These are phyloP conservation scores for Alternaria longipes DNA, from an alignment of 2,329 filamentous ascomycete genomes.

Conservation along the genomic window DNA sequence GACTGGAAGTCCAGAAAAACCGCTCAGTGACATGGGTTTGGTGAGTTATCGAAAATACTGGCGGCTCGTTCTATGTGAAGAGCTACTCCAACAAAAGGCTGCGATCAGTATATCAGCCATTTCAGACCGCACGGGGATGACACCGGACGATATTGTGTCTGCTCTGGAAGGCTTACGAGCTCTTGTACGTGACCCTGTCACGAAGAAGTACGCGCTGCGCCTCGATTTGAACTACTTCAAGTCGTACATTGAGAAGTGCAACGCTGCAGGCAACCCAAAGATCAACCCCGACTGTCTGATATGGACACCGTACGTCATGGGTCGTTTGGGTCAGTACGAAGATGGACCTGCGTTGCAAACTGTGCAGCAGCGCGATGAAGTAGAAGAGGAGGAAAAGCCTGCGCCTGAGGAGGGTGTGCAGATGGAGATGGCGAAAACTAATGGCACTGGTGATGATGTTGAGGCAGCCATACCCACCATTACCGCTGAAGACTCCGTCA, in stretches of 20 bases:
- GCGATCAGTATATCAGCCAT: constrained; percentile 69
- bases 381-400: constrained; percentile 56
- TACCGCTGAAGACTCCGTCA: constrained; percentile 39
- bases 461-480: constrained; percentile 32
- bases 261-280: constrained; percentile 85
- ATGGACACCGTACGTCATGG: constrained; percentile 98
- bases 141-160: constrained; percentile 93
- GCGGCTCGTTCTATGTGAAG: constrained; percentile 86
- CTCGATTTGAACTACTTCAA: constrained; percentile 86
- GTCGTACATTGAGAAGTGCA: constrained; percentile 88
- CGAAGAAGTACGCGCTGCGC: constrained; percentile 87
- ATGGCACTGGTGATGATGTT: constrained; percentile 28
- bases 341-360: constrained; percentile 82
- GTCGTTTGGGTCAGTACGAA: constrained; percentile 83
- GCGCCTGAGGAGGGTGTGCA: constrained; percentile 57
- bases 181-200: constrained; percentile 87
- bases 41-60: constrained; percentile 98
- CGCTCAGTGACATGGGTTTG: constrained; percentile 95
- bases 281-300: constrained; percentile 82
- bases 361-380: constrained; percentile 85
- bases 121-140: constrained; percentile 92
- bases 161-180: constrained; percentile 90
- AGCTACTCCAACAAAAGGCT: constrained; percentile 72
- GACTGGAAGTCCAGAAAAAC: constrained; percentile 95
- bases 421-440: constrained; percentile 42